A percentile compares a stretch with the other conserved stretches of the same genome.
Conservation (phyloP, 2,329 filamentous ascomycete species). For the Zasmidium citrigriseum region DNA sequence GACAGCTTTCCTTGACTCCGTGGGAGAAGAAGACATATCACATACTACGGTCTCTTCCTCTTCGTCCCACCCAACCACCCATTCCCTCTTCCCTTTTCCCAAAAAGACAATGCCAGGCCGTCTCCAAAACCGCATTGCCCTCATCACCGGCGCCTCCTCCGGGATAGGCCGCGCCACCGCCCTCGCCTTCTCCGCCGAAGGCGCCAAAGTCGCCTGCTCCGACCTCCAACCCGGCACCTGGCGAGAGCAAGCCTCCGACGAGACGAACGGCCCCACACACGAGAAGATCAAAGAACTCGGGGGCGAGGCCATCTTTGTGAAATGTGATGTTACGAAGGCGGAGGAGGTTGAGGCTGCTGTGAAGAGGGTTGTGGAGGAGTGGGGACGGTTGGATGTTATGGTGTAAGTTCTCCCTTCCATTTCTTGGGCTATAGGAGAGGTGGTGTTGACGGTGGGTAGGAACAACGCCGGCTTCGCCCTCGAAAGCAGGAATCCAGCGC, state of each 20-base stretch:
- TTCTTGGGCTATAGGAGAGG: constrained; percentile 27
- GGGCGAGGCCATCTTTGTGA: constrained; percentile 31
- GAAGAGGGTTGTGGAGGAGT: constrained; percentile 31
- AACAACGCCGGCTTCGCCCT: constrained; percentile 41
- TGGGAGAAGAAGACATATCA: too few species aligned
- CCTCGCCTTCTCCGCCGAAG: constrained; percentile 34
- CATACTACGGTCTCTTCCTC: neutral
- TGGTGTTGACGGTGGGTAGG: constrained; percentile 38
- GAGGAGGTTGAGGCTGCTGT: constrained; percentile 33
- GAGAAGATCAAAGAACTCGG: constrained; percentile 17
- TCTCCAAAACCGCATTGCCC: constrained; percentile 29
- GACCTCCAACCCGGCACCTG: constrained; percentile 22
- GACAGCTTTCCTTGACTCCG: too few species aligned
- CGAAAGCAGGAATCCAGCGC: constrained; percentile 31
- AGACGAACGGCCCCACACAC: constrained; percentile 23
- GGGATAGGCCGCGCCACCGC: constrained; percentile 38
- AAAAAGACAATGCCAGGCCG: constrained; percentile 23
- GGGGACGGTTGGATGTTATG: constrained; percentile 38
- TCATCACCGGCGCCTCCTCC: constrained; percentile 37
- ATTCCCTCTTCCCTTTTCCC: neutral
- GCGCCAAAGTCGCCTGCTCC: constrained; percentile 32
- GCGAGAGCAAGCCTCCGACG: constrained; percentile 19
- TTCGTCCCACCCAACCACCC: neutral
- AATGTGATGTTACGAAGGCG: constrained; percentile 35
- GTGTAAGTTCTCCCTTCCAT: neutral